Conservation (phyloP, 2,329 filamentous ascomycete genomes). For the Capronia americana region DNA sequence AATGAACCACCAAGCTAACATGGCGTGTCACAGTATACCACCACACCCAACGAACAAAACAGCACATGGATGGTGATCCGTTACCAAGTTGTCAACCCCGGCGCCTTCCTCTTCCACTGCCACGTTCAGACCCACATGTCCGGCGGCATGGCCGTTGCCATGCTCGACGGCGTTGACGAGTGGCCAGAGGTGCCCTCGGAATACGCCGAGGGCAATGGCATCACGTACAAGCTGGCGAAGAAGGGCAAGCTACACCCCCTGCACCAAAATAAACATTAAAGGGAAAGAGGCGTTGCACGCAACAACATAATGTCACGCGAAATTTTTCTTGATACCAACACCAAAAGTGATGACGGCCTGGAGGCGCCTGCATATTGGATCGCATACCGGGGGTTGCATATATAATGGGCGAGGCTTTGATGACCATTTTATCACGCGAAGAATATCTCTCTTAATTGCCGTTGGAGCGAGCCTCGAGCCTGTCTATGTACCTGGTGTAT, state of each 20-base stretch:
- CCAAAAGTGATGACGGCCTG: background rate
- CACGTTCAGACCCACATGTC: constrained; percentile 62
- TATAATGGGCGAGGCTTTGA: constrained; percentile 4
- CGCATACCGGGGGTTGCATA: constrained; percentile 3
- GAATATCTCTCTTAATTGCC: background rate
- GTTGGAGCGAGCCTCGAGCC: background rate
- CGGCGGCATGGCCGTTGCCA: constrained; percentile 63
- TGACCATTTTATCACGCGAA: background rate
- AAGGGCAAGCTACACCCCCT: constrained; percentile 33
- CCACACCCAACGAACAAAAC: constrained; percentile 43
- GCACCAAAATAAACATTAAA: constrained; percentile 4
- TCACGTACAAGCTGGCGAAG: constrained; percentile 29
- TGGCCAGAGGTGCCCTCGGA: constrained; percentile 41
- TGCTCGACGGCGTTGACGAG: constrained; percentile 51
- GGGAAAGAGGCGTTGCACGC: constrained; percentile 6
- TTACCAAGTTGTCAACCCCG: constrained; percentile 62
- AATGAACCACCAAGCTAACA: background rate
- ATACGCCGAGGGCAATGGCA: constrained; percentile 36
- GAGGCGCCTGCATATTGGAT: background rate
- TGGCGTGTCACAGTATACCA: constrained; percentile 45
- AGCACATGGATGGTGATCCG: constrained; percentile 59
- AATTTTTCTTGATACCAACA: background rate
- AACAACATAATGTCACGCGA: background rate
- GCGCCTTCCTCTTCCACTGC: constrained; percentile 63
- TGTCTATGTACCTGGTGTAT: constrained; percentile 3